These are phyloP conservation scores for Carex sylvatica DNA, from an alignment of 202 grass and related monocot genomes.

Conservation along the genomic window DNA sequence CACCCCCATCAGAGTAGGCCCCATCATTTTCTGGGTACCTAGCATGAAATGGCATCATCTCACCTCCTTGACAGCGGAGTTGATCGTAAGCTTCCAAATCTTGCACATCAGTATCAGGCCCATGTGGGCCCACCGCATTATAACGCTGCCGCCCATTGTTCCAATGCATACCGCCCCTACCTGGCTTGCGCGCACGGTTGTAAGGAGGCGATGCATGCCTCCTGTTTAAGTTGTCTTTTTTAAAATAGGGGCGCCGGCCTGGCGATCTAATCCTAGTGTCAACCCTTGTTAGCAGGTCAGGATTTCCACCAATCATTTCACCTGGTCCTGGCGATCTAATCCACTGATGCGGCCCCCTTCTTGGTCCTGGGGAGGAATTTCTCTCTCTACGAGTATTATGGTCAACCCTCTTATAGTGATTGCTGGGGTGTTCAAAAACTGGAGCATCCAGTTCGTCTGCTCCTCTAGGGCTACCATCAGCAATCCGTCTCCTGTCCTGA, in stretches of 20 bases:
- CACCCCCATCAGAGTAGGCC: constrained; percentile 33
- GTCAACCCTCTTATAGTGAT: constrained; percentile 42
- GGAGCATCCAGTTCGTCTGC: constrained; percentile 41
- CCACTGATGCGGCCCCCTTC: constrained; percentile 45
- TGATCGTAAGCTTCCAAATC: background rate
- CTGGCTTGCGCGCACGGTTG: constrained; percentile 35
- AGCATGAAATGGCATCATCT: constrained; percentile 39
- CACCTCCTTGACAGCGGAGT: constrained; percentile 10
- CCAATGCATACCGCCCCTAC: constrained; percentile 43
- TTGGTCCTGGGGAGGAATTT: constrained; percentile 55
- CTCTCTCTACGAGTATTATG: constrained; percentile 44
- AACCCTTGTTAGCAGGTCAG: constrained; percentile 36
- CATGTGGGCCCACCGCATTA: constrained; percentile 22
- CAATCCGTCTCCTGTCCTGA: constrained; percentile 30
- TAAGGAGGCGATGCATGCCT: constrained; percentile 34
- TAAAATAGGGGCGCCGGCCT: constrained; percentile 28
- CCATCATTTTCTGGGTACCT: constrained; percentile 33
- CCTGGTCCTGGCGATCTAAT: constrained; percentile 28
- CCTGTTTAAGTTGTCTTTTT: constrained; percentile 30
- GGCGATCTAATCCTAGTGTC: constrained; percentile 39
- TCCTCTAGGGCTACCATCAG: constrained; percentile 33
- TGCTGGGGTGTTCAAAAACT: constrained; percentile 38
- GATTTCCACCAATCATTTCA: constrained; percentile 40
- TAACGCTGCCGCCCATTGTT: constrained; percentile 32
- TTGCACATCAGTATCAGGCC: background rate